A percentile compares a stretch with the other conserved stretches of the same genome.
These are phyloP conservation scores for Kodamaea fungicola DNA, from an alignment of 1,139 yeast genomes.

Conservation along the genomic window DNA sequence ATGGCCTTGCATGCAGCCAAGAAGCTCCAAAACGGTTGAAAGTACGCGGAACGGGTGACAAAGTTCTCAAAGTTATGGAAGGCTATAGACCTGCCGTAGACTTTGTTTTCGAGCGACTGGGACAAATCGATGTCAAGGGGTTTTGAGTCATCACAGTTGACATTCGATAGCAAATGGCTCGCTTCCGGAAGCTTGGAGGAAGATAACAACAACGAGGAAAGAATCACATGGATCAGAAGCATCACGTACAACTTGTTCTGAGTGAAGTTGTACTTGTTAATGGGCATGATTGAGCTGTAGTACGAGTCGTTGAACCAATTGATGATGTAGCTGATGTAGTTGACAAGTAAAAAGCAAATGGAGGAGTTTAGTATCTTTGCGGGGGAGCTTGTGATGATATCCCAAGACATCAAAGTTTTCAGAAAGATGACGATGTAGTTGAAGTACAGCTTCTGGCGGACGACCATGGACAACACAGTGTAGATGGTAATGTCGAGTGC, in stretches of 20 bases:
- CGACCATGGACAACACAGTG: slow-evolving; percentile 24
- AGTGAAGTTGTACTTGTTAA: slow-evolving; percentile 13
- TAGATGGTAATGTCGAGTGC: slow-evolving; percentile 30
- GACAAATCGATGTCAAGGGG: slow-evolving; percentile 12
- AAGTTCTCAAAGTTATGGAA: slow-evolving; percentile 56
- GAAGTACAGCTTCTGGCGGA: slow-evolving; percentile 30
- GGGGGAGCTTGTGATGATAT: slow-evolving; percentile 25
- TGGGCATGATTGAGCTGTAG: slow-evolving; percentile 10
- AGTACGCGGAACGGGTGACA: slow-evolving; percentile 31
- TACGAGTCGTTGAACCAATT: slow-evolving; percentile 14
- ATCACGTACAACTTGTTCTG: slow-evolving; percentile 34
- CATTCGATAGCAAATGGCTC: slow-evolving; percentile 4
- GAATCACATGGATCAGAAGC: slow-evolving; percentile 40
- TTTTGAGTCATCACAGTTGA: slow-evolving; percentile 15
- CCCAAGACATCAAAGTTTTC: slow-evolving; percentile 49
- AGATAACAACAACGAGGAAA: slow-evolving; percentile 25
- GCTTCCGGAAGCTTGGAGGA: not conserved
- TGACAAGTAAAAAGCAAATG: slow-evolving; percentile 28
- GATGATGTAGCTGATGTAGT: slow-evolving; percentile 26
- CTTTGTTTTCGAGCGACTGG: slow-evolving; percentile 5
- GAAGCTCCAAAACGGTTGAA: slow-evolving; percentile 68
- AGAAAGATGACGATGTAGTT: slow-evolving; percentile 44
- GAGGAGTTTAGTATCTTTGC: slow-evolving; percentile 23
- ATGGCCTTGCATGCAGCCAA: slow-evolving; percentile 61
- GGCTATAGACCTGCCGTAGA: slow-evolving; percentile 35